Percentiles rank a stretch among this genome's conserved stretches.
phyloP scores from a whole-genome alignment of 441 rosid genomes.

The Jatropha multifida region DNA sequence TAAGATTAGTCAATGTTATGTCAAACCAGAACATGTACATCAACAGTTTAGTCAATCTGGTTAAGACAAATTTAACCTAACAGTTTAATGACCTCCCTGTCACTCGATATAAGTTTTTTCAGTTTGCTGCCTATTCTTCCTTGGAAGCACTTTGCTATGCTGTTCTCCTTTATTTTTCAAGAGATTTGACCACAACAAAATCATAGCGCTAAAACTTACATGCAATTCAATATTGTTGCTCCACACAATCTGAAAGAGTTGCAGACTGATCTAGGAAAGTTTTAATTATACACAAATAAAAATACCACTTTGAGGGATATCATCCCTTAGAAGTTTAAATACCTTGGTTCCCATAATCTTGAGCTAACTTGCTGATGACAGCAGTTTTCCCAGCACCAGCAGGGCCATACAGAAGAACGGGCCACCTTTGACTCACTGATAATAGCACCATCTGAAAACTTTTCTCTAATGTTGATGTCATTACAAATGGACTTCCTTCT shows the following conservation, averaged over 20 bases:
- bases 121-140: background rate
- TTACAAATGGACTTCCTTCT: slow-evolving; percentile 53
- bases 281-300: background rate
- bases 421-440: slow-evolving; percentile 92
- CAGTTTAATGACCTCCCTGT: background rate
- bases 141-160: background rate
- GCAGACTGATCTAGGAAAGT: background rate
- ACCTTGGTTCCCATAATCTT: slow-evolving; percentile 75
- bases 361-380: slow-evolving; percentile 71
- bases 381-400: slow-evolving; percentile 96
- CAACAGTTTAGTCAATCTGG: background rate
- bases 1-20: too few relatives aligned
- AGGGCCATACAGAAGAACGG: slow-evolving; percentile 93
- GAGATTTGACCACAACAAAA: background rate
- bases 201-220: background rate
- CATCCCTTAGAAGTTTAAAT: slow-evolving; percentile 25
- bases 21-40: background rate
- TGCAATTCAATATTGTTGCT: background rate
- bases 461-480: slow-evolving; percentile 58
- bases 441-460: slow-evolving; percentile 80
- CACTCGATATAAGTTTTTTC: background rate
- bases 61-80: background rate
- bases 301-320: background rate
- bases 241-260: background rate
- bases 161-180: background rate